phyloP scores from a whole-genome alignment of 352 stramenopile species.

The Elongisporangium prolatum region DNA sequence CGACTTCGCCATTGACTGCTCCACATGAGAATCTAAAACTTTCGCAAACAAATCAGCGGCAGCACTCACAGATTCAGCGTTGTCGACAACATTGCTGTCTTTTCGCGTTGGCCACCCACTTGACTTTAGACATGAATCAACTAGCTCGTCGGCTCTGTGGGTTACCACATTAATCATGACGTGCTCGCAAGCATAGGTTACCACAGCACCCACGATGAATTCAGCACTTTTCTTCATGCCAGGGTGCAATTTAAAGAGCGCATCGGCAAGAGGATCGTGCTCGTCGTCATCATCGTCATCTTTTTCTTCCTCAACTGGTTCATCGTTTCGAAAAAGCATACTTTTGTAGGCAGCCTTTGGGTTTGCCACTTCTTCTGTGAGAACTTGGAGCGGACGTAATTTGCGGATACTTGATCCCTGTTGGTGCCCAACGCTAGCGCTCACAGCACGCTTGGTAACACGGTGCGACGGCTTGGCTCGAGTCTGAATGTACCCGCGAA shows the following conservation, averaged over 20 bases:
- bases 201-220: constrained; percentile 57
- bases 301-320: constrained; percentile 5
- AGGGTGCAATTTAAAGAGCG: constrained; percentile 62
- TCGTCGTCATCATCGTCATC: constrained; percentile 10
- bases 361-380: constrained; percentile 21
- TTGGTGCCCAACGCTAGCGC: constrained; percentile 12
- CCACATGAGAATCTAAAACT: constrained; percentile 29
- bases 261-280: constrained; percentile 30
- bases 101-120: constrained; percentile 8
- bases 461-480: constrained; percentile 31
- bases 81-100: constrained; percentile 5
- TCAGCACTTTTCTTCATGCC: constrained; percentile 50
- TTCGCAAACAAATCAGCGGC: constrained; percentile 25
- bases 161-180: constrained; percentile 38
- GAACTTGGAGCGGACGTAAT: constrained; percentile 52
- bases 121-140: constrained; percentile 29
- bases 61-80: constrained; percentile 1
- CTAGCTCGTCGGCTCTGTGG: constrained; percentile 32
- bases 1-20: constrained; percentile 20
- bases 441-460: constrained; percentile 10
- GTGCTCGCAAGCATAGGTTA: constrained; percentile 58
- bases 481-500: constrained; percentile 54
- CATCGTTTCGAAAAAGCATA: neutral
- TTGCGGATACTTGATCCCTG: constrained; percentile 35
- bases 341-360: neutral